Percentiles rank a stretch among this genome's conserved stretches.
Conservation (phyloP, 768 basidiomycete genomes). For the Leccinum uliginosum region DNA sequence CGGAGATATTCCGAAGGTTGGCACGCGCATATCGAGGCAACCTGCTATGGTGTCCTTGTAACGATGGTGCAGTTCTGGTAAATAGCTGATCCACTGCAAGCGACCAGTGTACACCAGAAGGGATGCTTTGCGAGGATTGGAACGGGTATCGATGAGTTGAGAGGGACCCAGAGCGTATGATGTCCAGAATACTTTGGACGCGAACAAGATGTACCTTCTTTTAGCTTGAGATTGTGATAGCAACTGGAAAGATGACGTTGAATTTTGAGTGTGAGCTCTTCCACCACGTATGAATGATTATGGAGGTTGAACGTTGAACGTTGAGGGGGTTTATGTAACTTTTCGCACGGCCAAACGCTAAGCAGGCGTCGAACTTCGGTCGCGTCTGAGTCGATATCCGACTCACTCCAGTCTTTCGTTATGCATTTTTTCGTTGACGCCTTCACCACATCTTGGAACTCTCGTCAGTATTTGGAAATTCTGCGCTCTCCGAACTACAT, state of each 20-base stretch:
- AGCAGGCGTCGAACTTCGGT: slow-evolving; percentile 1
- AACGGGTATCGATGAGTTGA: background rate
- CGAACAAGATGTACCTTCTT: slow-evolving; percentile 11
- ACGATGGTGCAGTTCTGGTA: background rate
- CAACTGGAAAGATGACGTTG: slow-evolving; percentile 9
- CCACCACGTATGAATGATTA: slow-evolving; percentile 1
- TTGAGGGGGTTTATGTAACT: too few species aligned
- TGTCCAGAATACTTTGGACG: background rate
- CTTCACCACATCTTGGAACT: background rate
- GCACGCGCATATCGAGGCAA: background rate
- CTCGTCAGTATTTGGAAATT: background rate
- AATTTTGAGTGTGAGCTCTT: background rate
- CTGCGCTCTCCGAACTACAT: slow-evolving; percentile 9
- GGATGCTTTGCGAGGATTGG: background rate
- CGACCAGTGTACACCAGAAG: background rate
- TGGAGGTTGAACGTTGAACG: too few species aligned
- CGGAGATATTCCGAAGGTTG: background rate
- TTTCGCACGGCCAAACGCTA: slow-evolving; percentile 19
- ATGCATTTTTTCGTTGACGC: slow-evolving; percentile 10
- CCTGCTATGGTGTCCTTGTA: background rate
- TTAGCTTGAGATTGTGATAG: slow-evolving; percentile 15
- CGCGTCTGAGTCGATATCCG: slow-evolving; percentile 3
- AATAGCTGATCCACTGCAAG: background rate
- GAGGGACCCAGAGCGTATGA: background rate
- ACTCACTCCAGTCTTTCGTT: background rate